Base-by-base conservation (phyloP, 371 early-diverging fungal species). In the Fennellomyces sp. region DNA sequence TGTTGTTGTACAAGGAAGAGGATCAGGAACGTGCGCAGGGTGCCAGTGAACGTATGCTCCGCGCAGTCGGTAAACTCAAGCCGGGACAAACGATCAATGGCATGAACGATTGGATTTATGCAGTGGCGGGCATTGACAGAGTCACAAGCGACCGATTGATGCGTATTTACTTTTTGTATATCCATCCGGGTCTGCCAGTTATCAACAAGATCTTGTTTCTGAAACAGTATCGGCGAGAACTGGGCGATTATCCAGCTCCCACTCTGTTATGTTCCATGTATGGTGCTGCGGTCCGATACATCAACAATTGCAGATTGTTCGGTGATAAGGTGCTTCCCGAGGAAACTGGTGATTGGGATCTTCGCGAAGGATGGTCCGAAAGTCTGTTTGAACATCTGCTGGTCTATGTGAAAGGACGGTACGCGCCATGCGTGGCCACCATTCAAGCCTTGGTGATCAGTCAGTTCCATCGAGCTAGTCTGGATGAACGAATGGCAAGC, bases 101-200 rank as follows among this genome's bases (percentile, higher is more conserved):
- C 2, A 30, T 76, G 23, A 73, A 75, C 45, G 75, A 72, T 45
- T 77, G 78, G 81, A 77, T 77, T 17, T 72, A 63, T 26, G 66
- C 56, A 27, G 71, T 75, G 4, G 54, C 74, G 8, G 76, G 76
- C 5, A 47, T 81, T 5, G 75, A 75, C 42, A 77, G 68, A 52
- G 42, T 13, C 0, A 78, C 72, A 17, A 81, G 81, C 57, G 76
- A 81, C 59, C 45, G 65, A 17, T 51, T 81, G 28, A 68, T 81
- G 74, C 73, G 74, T 62, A 63, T 78, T 78, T 81, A 78, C 39
- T 81, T 81, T 59, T 69, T 72, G 1, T 78, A 81, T 61, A 81
- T 81, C 25, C 81, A 81, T 58, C 75, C 78, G 10, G 72, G 69
- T 0, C 48, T 81, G n/a, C 81, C 81, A 28, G 68, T 81, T 3